Percentiles rank a stretch among this genome's conserved stretches.
Conservation (phyloP, 345 rosid genomes). For the Populus nigra region DNA sequence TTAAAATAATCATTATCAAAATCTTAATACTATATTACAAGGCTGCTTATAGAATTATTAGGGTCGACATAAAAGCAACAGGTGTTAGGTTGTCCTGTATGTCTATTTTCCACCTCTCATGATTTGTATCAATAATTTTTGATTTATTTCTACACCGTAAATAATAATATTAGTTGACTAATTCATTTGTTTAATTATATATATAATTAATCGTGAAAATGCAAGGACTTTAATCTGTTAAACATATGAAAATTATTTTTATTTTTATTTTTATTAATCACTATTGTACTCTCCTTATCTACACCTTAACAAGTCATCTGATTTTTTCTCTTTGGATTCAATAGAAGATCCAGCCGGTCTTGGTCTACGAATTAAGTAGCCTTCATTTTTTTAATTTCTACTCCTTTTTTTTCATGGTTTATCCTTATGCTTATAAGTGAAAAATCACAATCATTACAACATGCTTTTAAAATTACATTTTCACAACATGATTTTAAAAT, state of each 20-base stretch:
- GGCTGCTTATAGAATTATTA: slow-evolving; percentile 37
- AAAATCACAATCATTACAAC: no score
- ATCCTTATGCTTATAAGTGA: not conserved
- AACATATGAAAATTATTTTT: no score
- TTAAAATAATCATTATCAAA: no score
- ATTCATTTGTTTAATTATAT: not conserved
- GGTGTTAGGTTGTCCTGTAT: slow-evolving; percentile 17
- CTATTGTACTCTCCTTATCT: not conserved
- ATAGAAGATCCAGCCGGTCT: not conserved
- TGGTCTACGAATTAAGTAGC: not conserved
- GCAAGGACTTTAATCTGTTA: not conserved
- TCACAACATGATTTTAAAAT: no score
- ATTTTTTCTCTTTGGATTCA: not conserved
- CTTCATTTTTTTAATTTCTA: not conserved
- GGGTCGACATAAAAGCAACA: slow-evolving; percentile 37
- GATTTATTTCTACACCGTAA: not conserved
- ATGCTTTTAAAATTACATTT: no score
- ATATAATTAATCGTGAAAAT: not conserved
- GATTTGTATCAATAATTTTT: not conserved
- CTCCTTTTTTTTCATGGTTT: not conserved
- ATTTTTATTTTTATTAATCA: not conserved
- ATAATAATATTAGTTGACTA: not conserved
- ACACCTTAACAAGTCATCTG: not conserved
- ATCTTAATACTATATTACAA: not conserved
- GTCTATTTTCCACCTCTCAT: not conserved